Evolutionary conservation across 345 rosid species (phyloP), one percentile per base, ranked within the genome.

Genomic region (Ceriops decandra): DNA sequence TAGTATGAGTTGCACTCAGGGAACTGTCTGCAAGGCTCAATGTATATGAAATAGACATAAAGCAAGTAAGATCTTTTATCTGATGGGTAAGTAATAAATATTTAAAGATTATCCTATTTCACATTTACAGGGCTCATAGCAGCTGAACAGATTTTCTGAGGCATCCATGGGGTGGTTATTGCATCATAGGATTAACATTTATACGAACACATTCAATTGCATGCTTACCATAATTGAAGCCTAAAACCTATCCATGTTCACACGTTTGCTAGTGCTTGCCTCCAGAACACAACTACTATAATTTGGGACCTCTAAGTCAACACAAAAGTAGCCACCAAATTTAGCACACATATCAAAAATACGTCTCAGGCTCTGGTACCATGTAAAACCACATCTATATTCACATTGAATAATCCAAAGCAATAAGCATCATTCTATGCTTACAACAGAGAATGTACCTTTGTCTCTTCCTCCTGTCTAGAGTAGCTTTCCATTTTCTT

Each of bases 401-500:
- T 47, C 69, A 51, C 49, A 69, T 22, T 10, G 35, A 42, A 58
- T 51, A 70, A 30, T 24, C 21, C 30, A 30, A 68, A 28, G n/a
- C 60, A 63, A 57, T 67, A 67, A 72, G 52, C 8, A 5, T 20
- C 38, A 30, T 49, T 35, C 24, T n/a, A 53, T 51, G 61, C 24
- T 28, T 38, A 60, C 30, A 57, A 52, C 26, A 46, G 72, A 68
- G 6, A 30, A 59, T 32, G 15, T 77, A 90, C 98, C 96, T 93
- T 85, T 77, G 87, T 71, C 77, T 89, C 84, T 93, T 93, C 82
- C 83, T 86, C 81, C 67, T 78, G 68, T 82, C 88, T 53, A 88
- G 70, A 67, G 59, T 73, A 57, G 76, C 86, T 79, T 80, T 91
- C 97, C 98, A 93, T 77, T 87, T 93, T 80, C 98, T 83, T 79